A percentile compares a stretch with the other conserved stretches of the same genome.
Conservation (phyloP, 176 grass and related monocot species). For the Tillandsia leiboldiana region DNA sequence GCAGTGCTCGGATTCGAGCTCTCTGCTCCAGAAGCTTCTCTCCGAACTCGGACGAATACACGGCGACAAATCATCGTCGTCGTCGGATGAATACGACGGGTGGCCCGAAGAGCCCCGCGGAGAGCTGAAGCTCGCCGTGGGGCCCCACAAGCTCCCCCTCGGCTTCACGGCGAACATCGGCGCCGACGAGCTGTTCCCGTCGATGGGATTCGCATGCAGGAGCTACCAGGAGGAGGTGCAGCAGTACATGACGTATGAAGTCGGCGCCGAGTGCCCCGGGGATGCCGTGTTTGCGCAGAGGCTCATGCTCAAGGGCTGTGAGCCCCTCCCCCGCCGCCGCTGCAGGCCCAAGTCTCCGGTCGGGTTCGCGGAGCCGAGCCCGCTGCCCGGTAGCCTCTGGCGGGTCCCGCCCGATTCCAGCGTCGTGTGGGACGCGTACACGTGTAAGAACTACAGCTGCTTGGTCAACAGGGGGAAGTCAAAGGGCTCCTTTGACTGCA, state of each 20-base stretch:
- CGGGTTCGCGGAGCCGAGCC: slow-evolving; percentile 36
- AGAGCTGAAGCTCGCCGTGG: slow-evolving; percentile 36
- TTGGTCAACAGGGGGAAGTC: slow-evolving; percentile 40
- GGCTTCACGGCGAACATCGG: slow-evolving; percentile 32
- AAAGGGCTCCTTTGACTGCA: slow-evolving; percentile 58
- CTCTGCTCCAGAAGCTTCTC: slow-evolving; percentile 59
- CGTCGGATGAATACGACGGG: slow-evolving; percentile 13
- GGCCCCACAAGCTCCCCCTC: slow-evolving; percentile 42
- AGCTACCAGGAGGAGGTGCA: slow-evolving; percentile 19
- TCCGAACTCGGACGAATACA: slow-evolving; percentile 36
- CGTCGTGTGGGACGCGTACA: slow-evolving; percentile 57
- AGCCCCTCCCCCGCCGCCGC: slow-evolving; percentile 18
- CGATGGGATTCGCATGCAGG: slow-evolving; percentile 24
- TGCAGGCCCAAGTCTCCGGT: slow-evolving; percentile 12
- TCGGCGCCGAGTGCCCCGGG: slow-evolving; percentile 23
- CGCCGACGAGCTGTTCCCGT: slow-evolving; percentile 23
- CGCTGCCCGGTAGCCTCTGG: slow-evolving; percentile 59
- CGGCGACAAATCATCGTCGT: slow-evolving; percentile 17
- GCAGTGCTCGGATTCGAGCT: slow-evolving; percentile 39
- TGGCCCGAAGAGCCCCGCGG: slow-evolving; percentile 2
- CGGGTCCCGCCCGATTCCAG: slow-evolving; percentile 52
- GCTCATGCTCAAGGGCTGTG: slow-evolving; percentile 28
- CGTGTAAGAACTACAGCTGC: slow-evolving; percentile 93
- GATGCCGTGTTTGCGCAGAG: slow-evolving; percentile 25
- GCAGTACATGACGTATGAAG: slow-evolving; percentile 24